phyloP scores from a whole-genome alignment of 1,284 basidiomycete species.

The Lentinula novae-zelandiae region DNA sequence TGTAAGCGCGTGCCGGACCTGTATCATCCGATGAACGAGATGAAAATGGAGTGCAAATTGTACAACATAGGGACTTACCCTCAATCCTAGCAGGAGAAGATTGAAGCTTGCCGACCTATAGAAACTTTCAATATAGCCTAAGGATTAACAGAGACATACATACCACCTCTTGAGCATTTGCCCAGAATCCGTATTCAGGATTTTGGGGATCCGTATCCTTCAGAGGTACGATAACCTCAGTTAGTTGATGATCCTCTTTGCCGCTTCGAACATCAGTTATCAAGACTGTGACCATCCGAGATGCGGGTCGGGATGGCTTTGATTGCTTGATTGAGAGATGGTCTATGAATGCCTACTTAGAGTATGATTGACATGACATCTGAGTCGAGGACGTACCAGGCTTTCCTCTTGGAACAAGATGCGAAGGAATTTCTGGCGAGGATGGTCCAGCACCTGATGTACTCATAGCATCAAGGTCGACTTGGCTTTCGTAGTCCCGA shows the following conservation, averaged over 20 bases:
- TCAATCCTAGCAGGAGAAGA: constrained; percentile 63
- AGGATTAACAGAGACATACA: constrained; percentile 17
- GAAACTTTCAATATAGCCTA: constrained; percentile 6
- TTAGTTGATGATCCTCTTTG: constrained; percentile 50
- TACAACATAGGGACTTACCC: constrained; percentile 34
- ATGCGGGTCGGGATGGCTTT: constrained; percentile 12
- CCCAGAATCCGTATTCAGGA: constrained; percentile 59
- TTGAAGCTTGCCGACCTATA: constrained; percentile 52
- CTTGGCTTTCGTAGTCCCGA: constrained; percentile 29
- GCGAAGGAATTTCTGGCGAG: not conserved
- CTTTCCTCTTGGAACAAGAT: not conserved
- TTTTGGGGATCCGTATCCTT: constrained; percentile 40
- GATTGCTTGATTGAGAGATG: constrained; percentile 1
- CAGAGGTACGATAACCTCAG: constrained; percentile 61
- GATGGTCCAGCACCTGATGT: not conserved
- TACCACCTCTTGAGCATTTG: constrained; percentile 59
- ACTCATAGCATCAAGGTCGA: constrained; percentile 2
- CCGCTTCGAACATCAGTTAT: constrained; percentile 59
- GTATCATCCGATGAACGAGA: not conserved
- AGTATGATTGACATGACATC: not conserved
- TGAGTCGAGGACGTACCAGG: not conserved
- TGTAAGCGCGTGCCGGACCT: constrained; percentile 70
- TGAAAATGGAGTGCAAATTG: not conserved
- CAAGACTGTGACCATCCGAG: constrained; percentile 56
- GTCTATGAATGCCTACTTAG: not conserved